phyloP scores from a whole-genome alignment of 169 alveolate genomes.

The Eimeria maxima region DNA sequence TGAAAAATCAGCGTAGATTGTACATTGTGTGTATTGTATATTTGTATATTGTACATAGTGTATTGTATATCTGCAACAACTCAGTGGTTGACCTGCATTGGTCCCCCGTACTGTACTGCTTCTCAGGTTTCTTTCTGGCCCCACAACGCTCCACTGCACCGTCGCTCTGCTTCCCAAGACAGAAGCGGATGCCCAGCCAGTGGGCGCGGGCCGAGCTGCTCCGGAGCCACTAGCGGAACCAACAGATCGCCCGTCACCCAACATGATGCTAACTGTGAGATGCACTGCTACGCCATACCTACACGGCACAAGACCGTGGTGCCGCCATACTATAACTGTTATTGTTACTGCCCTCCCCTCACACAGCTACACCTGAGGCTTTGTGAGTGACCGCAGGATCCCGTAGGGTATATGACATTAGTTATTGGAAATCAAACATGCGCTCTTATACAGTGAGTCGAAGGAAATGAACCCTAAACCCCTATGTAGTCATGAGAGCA shows the following conservation, averaged over 20 bases:
- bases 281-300: neutral
- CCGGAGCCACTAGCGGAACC: slow-evolving; percentile 81
- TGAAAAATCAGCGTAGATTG: neutral
- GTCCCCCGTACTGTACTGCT: neutral
- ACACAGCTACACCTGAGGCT: neutral
- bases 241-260: slow-evolving; percentile 70
- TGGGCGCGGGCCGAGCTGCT: slow-evolving; percentile 78
- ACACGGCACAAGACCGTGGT: neutral
- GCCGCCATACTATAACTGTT: neutral
- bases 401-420: slow-evolving; percentile 64
- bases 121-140: neutral
- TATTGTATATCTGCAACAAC: too few relatives aligned
- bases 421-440: slow-evolving; percentile 75
- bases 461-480: neutral
- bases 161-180: slow-evolving; percentile 57
- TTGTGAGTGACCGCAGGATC: slow-evolving; percentile 43
- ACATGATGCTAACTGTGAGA: slow-evolving; percentile 20
- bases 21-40: too few relatives aligned
- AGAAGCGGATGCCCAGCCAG: slow-evolving; percentile 76
- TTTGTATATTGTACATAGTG: too few relatives aligned
- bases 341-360: neutral
- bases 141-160: slow-evolving; percentile 81
- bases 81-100: neutral
- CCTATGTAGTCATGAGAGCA: neutral
- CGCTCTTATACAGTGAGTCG: slow-evolving; percentile 75